Base-by-base conservation (phyloP, 75 land plant species). In the Picea glauca region DNA sequence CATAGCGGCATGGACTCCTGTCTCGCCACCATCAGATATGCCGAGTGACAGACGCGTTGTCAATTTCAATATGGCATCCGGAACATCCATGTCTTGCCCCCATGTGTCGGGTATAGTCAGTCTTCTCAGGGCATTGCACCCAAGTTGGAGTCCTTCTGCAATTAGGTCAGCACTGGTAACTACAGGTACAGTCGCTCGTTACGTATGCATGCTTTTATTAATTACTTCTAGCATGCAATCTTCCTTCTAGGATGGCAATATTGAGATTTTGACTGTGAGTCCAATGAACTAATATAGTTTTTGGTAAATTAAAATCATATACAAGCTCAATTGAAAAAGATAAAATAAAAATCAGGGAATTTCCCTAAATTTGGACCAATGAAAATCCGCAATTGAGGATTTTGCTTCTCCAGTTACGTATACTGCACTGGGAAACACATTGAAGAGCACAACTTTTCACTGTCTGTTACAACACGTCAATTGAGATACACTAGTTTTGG, bases 101-200 rank as follows among this genome's bases (percentile, higher is more conserved):
- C 78, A 77, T 43, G 78, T 77, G n/a, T 61, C 78, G 1, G 78
- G 78, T 43, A 35, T 77, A 77, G 78, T 67, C 30, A 43, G 18
- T 77, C 78, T 77, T 61, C 74, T 77, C 54, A 77, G 74, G 73
- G 76, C 76, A n/a, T 67, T 77, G 74, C 78, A 77, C 74, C 78
- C 78, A 68, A 67, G 54, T 14, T 77, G 78, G 78, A 77, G 78
- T 67, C 43, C 78, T 77, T 8, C 74, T 40, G 78, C 78, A 35
- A 77, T 77, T 62, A 77, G 54, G 54, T 77, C 78, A 62, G 78
- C 78, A 72, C 35, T 77, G 66, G 74, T 77, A 67, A 77, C 78
- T 33, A 72, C 78, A 58, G 76, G 76, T 75, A 75, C 43, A 50
- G 56, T 50, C 56, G 1, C 56, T 50, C 11, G 56, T 50, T 50